phyloP scores from a whole-genome alignment of 129 eudicot species.

The Ambrosia trifida region DNA sequence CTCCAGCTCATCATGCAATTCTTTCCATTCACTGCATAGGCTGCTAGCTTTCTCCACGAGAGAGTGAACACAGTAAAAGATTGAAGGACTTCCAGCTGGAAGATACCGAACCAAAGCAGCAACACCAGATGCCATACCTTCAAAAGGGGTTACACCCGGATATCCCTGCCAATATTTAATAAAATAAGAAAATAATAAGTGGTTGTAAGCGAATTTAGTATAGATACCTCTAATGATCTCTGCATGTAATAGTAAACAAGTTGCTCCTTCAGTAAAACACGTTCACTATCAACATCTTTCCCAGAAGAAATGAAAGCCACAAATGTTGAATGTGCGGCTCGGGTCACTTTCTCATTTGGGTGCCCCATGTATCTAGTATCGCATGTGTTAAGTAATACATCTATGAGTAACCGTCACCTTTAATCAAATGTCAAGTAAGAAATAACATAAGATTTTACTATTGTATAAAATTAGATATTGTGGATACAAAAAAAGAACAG shows the following conservation, averaged over 20 bases:
- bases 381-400: constrained; percentile 42
- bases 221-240: constrained; percentile 87
- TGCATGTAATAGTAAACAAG: constrained; percentile 91
- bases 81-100: constrained; percentile 94
- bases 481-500: constrained; percentile 93
- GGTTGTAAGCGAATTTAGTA: not conserved
- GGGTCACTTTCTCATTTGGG: constrained; percentile 81
- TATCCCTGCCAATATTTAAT: constrained; percentile 48
- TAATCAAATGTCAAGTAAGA: not conserved
- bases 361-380: constrained; percentile 84
- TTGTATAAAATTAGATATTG: not conserved
- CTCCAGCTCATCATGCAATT: constrained; percentile 69
- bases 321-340: constrained; percentile 85
- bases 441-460: not conserved
- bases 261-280: constrained; percentile 76
- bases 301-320: constrained; percentile 85
- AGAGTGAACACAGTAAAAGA: constrained; percentile 68
- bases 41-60: constrained; percentile 67
- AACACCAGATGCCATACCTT: constrained; percentile 97
- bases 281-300: constrained; percentile 58
- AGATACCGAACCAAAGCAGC: constrained; percentile 91
- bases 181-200: not conserved
- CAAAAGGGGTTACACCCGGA: constrained; percentile 90
- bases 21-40: constrained; percentile 65
- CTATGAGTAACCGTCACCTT: constrained; percentile 9